Evolutionary conservation across 768 basidiomycete genomes (phyloP).

Genomic region (Hericium rajendrae): DNA sequence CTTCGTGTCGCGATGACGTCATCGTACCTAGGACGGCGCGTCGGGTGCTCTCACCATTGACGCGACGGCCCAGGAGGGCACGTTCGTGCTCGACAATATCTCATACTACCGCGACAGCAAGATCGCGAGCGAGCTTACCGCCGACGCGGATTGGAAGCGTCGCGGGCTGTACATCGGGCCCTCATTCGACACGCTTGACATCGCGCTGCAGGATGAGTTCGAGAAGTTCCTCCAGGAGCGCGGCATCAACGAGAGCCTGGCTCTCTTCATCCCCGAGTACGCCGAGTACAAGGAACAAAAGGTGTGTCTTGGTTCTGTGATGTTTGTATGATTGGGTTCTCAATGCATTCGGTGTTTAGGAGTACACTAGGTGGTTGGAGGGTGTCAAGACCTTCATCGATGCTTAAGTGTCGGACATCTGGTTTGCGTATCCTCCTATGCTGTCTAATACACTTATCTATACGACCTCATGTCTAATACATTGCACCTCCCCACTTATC

Average conservation of each 20-base stretch:
- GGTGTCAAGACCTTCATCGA: slow-evolving; percentile 81
- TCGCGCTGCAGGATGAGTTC: slow-evolving; percentile 82
- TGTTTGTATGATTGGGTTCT: slow-evolving; percentile 1
- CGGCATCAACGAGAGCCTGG: slow-evolving; percentile 75
- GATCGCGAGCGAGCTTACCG: slow-evolving; percentile 65
- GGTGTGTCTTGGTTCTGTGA: slow-evolving; percentile 34
- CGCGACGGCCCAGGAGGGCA: slow-evolving; percentile 66
- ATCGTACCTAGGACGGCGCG: slow-evolving; percentile 15
- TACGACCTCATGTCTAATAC: not conserved
- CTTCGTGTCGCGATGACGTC: not conserved
- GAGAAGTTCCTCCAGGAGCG: slow-evolving; percentile 85
- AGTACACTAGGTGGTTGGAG: slow-evolving; percentile 85
- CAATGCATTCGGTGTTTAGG: slow-evolving; percentile 34
- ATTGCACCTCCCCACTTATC: not conserved
- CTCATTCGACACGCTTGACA: slow-evolving; percentile 87
- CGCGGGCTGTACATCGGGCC: slow-evolving; percentile 86
- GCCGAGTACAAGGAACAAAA: slow-evolving; percentile 89
- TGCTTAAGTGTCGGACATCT: slow-evolving; percentile 22
- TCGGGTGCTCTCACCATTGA: slow-evolving; percentile 73
- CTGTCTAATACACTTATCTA: not conserved
- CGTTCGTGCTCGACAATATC: slow-evolving; percentile 83
- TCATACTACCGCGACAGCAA: slow-evolving; percentile 71
- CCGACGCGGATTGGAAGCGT: slow-evolving; percentile 91
- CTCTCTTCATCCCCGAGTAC: slow-evolving; percentile 83
- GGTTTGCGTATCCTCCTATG: not conserved